Conservation (phyloP, 2,329 filamentous ascomycete genomes). For the Curvularia sp. region DNA sequence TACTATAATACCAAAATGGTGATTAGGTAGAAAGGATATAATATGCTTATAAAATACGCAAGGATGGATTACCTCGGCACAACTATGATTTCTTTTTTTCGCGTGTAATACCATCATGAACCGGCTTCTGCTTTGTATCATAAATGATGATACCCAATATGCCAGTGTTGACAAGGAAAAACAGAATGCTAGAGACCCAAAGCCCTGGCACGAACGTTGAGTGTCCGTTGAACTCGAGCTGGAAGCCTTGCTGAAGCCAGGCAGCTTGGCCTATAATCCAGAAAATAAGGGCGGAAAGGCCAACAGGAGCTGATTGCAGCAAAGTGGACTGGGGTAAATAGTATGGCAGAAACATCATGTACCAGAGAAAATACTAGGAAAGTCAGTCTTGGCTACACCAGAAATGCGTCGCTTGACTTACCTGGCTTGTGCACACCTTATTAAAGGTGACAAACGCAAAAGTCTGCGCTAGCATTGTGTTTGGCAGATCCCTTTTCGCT, state of each 20-base stretch:
- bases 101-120: background rate
- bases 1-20: background rate
- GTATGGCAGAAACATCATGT: conserved; percentile 89
- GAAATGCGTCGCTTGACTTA: conserved; percentile 53
- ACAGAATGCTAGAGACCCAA: conserved; percentile 75
- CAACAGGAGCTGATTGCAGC: conserved; percentile 65
- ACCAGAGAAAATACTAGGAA: conserved; percentile 93
- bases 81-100: conserved; percentile 3
- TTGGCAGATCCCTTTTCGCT: conserved; percentile 80
- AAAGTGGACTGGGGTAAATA: conserved; percentile 85
- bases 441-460: conserved; percentile 98
- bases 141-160: conserved; percentile 80
- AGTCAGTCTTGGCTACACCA: conserved; percentile 6
- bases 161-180: conserved; percentile 88
- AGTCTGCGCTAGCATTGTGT: conserved; percentile 90
- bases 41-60: background rate
- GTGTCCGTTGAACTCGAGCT: conserved; percentile 67
- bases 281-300: conserved; percentile 68
- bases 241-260: conserved; percentile 60
- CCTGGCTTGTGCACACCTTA: conserved; percentile 98
- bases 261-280: conserved; percentile 77
- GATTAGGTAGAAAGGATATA: background rate
- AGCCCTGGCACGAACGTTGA: conserved; percentile 88
- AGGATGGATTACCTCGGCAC: background rate
- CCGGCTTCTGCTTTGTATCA: conserved; percentile 57